A percentile compares a stretch with the other conserved stretches of the same genome.
Evolutionary conservation across 495 filamentous ascomycete species (phyloP).

Genomic region (Tuber microsphaerosporum): DNA sequence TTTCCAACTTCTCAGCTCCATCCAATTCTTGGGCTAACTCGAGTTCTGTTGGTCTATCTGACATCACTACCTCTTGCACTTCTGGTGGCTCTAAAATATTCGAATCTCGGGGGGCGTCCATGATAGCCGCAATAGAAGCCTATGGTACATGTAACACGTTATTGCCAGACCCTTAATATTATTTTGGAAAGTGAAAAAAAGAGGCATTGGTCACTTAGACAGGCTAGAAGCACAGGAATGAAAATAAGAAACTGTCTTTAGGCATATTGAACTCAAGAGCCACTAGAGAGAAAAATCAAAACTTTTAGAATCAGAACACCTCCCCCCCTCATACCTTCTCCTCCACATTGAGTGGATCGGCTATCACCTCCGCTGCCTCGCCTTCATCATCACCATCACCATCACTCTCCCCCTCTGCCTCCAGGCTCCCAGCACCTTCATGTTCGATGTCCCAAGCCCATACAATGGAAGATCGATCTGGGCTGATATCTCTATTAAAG

Average conservation of each 20-base stretch:
- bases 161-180: background rate
- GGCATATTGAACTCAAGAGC: slow-evolving; percentile 1
- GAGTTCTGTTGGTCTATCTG: background rate
- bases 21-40: background rate
- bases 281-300: background rate
- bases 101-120: background rate
- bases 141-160: slow-evolving; percentile 2
- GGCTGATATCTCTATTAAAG: background rate
- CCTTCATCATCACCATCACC: background rate
- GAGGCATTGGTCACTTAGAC: background rate
- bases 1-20: background rate
- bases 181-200: background rate
- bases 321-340: slow-evolving; percentile 3
- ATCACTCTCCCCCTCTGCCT: background rate
- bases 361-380: background rate
- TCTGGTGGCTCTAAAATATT: background rate
- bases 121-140: slow-evolving; percentile 1
- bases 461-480: background rate
- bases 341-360: background rate
- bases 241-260: background rate
- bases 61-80: slow-evolving; percentile 2
- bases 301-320: background rate
- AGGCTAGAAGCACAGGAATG: background rate
- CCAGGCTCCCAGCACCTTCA: background rate
- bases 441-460: slow-evolving; percentile 1